Evolutionary conservation across 2,329 filamentous ascomycete genomes (phyloP), one percentile per base, ranked within the genome.

Genomic region (Huntiella savannae): DNA sequence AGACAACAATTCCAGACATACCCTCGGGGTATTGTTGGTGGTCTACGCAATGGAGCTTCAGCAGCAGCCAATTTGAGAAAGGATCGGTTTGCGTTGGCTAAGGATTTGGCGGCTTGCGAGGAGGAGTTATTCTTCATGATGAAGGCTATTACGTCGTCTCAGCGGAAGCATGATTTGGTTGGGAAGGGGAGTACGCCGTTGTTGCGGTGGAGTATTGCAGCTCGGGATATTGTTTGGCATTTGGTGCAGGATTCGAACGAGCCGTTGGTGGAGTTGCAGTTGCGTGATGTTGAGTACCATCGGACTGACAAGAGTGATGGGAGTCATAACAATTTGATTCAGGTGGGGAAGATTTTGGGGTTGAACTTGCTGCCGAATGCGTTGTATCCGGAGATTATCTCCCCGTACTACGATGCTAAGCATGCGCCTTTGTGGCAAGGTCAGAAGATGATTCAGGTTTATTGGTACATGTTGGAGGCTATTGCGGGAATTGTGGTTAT

Each of bases 81-180:
- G 57, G 88, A 96, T 58, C 76, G 86, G 33, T 69, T 95, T 49
- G 66, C 79, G n/a, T 71, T 99, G 38, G 91, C 98, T 58, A 79
- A 82, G 44, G 91, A 98, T 58, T 67, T 98, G 43, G 75, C 84
- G 7, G 77, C 77, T 15, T 95, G 85, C 56, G 91, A 96, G 59
- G 91, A 98, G 56, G 92, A 99, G 60, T 64, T 99, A 6, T 99
- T 98, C 69, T 98, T 98, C 64, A 82, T 98, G 68, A 96, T 98
- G 91, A 96, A 98, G 57, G 92, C 91, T 35, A 98, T 98, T 58
- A 98, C 91, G 1, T 92, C 86, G 2, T 92, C 88, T 4, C 91
- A 98, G 61, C 73, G 86, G 50, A 91, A 87, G 58, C 78, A 77
- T 52, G 85, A 93, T 50, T 19, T 43, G 7, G 56, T 40, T 68